These are phyloP conservation scores for Galeopsis tetrahit DNA, from an alignment of 257 asterid genomes.

Conservation along the genomic window DNA sequence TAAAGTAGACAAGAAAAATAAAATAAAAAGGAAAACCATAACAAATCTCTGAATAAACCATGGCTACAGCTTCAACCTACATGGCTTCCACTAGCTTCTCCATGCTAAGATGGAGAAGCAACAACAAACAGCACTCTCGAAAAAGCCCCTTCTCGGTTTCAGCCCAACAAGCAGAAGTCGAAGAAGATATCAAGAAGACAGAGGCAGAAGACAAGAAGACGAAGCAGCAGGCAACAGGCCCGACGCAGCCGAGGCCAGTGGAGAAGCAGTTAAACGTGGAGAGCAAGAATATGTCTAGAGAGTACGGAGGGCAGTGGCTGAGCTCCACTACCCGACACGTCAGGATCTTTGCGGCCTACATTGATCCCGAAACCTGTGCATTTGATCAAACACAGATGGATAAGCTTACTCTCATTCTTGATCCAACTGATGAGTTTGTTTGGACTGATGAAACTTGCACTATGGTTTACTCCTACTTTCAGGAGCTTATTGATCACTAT, in stretches of 20 bases:
- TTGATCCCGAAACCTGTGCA: slow-evolving; percentile 78
- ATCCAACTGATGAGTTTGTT: slow-evolving; percentile 84
- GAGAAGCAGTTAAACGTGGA: slow-evolving; percentile 65
- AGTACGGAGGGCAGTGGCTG: slow-evolving; percentile 88
- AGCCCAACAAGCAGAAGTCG: slow-evolving; percentile 55
- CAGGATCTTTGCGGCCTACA: slow-evolving; percentile 79
- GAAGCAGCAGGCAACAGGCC: slow-evolving; percentile 20
- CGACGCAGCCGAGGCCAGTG: slow-evolving; percentile 59
- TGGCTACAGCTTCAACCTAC: slow-evolving; percentile 70
- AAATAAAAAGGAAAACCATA: neutral
- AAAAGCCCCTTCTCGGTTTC: slow-evolving; percentile 44
- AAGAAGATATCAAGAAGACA: slow-evolving; percentile 40
- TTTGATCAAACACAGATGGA: slow-evolving; percentile 87
- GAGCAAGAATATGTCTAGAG: slow-evolving; percentile 74
- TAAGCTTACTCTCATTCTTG: slow-evolving; percentile 84
- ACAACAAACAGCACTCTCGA: slow-evolving; percentile 38
- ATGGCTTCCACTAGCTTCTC: slow-evolving; percentile 63
- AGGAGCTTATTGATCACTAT: slow-evolving; percentile 85
- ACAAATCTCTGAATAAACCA: slow-evolving; percentile 28
- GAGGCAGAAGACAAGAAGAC: slow-evolving; percentile 22
- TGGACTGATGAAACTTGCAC: slow-evolving; percentile 78
- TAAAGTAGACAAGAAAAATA: neutral
- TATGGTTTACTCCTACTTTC: slow-evolving; percentile 82
- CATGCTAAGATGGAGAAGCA: slow-evolving; percentile 50
- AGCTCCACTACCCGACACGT: slow-evolving; percentile 85